Evolutionary conservation across 176 grass and related monocot species (phyloP).

Genomic region (Melocanna baccifera): DNA sequence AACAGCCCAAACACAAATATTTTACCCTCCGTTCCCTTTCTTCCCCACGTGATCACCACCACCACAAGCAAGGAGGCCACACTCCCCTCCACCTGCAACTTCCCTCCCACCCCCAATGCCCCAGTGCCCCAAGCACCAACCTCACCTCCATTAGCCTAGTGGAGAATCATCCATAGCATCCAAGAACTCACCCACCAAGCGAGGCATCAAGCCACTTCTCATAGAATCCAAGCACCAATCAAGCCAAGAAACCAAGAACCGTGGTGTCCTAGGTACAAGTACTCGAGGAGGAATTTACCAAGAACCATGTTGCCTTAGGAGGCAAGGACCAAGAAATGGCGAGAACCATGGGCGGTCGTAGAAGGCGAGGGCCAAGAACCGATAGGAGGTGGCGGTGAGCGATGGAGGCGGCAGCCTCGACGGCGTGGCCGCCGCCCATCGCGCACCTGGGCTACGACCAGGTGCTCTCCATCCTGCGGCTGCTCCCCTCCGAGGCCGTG

Average conservation of each 20-base stretch:
- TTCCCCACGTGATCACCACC: conserved; percentile 13
- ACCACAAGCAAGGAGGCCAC: conserved; percentile 28
- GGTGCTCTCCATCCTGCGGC: conserved; percentile 63
- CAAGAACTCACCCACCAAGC: not conserved
- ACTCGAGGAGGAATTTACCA: not conserved
- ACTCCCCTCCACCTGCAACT: not conserved
- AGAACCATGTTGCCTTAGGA: conserved; percentile 23
- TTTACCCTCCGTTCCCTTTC: not conserved
- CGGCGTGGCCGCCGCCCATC: conserved; percentile 10
- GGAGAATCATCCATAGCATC: conserved; percentile 23
- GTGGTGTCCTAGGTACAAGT: not conserved
- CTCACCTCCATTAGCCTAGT: conserved; percentile 2
- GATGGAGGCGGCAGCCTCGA: conserved; percentile 29
- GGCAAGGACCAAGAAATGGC: not conserved
- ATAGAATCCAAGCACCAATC: not conserved
- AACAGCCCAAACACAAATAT: not conserved
- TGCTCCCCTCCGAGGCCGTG: conserved; percentile 68
- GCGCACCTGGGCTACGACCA: conserved; percentile 65
- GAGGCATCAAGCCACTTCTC: not conserved
- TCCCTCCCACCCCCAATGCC: not conserved
- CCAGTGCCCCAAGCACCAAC: not conserved
- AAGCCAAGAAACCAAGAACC: conserved; percentile 15
- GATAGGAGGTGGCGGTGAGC: conserved; percentile 26
- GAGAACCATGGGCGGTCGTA: not conserved
- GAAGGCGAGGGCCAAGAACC: not conserved